These are phyloP conservation scores for Cutaneotrichosporon dermatis DNA, from an alignment of 1,284 basidiomycete genomes.

Conservation along the genomic window DNA sequence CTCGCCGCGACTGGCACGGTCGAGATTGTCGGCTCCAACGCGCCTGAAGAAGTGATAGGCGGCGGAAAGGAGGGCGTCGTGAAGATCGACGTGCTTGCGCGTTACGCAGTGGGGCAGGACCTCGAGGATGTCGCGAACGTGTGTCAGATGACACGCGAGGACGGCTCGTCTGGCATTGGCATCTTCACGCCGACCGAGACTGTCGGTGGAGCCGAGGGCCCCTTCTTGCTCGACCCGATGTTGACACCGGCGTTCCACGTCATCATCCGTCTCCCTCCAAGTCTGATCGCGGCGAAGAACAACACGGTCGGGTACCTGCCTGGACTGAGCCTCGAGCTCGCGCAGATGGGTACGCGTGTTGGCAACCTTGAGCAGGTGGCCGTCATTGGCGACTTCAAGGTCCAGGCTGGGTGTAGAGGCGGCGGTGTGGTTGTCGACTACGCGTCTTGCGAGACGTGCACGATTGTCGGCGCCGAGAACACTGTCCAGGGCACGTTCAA, in stretches of 20 bases:
- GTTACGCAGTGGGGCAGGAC: conserved; percentile 27
- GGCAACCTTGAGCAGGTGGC: conserved; percentile 35
- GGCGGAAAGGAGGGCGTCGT: conserved; percentile 35
- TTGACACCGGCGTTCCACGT: conserved; percentile 36
- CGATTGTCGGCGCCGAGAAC: conserved; percentile 30
- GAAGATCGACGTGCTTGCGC: conserved; percentile 41
- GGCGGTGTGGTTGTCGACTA: conserved; percentile 38
- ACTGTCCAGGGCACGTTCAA: conserved; percentile 44
- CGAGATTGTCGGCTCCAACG: conserved; percentile 42
- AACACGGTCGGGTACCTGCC: conserved; percentile 22
- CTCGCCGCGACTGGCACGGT: conserved; percentile 41
- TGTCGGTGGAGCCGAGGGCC: conserved; percentile 26
- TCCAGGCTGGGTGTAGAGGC: conserved; percentile 21
- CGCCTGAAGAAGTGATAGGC: conserved; percentile 24
- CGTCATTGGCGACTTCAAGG: conserved; percentile 30
- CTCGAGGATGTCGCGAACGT: conserved; percentile 31
- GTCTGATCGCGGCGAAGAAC: conserved; percentile 10
- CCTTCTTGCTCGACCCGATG: conserved; percentile 31
- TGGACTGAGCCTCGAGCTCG: conserved; percentile 26
- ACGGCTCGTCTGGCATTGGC: conserved; percentile 39
- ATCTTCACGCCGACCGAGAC: conserved; percentile 41
- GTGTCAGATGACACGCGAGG: conserved; percentile 33
- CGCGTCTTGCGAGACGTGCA: conserved; percentile 29
- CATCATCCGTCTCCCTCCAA: conserved; percentile 40
- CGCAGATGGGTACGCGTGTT: conserved; percentile 40